A percentile compares a stretch with the other conserved stretches of the same genome.
Conservation (phyloP, 345 rosid species). For the Adansonia digitata region DNA sequence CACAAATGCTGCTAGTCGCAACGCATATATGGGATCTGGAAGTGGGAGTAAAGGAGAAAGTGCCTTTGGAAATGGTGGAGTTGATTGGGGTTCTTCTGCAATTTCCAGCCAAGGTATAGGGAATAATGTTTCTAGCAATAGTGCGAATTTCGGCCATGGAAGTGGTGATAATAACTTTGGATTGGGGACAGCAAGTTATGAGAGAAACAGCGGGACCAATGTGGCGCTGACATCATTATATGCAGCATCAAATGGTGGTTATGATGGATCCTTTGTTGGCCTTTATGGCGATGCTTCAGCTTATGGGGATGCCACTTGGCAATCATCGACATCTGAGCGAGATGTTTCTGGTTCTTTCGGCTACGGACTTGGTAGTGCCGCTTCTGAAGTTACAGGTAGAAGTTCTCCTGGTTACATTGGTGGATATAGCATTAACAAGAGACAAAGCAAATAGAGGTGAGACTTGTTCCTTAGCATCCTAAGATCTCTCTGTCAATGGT, state of each 20-base stretch:
- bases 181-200: conserved; percentile 47
- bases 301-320: conserved; percentile 62
- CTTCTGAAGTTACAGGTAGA: conserved; percentile 51
- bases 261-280: conserved; percentile 48
- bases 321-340: conserved; percentile 41
- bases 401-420: conserved; percentile 66
- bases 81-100: conserved; percentile 51
- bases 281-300: conserved; percentile 44
- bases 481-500: background rate
- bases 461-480: conserved; percentile 2
- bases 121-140: conserved; percentile 34
- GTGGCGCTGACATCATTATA: conserved; percentile 40
- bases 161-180: conserved; percentile 47
- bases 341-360: conserved; percentile 52
- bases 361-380: conserved; percentile 39
- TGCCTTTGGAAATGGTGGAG: conserved; percentile 37
- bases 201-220: conserved; percentile 42
- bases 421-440: conserved; percentile 60
- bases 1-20: conserved; percentile 36
- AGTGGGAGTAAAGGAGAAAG: conserved; percentile 44
- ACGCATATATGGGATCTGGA: conserved; percentile 43
- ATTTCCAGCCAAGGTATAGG: conserved; percentile 51
- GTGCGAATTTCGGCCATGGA: conserved; percentile 51
- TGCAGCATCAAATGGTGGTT: conserved; percentile 48
- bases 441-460: conserved; percentile 79